These are phyloP conservation scores for Melampsora abietis-canadensis DNA, from an alignment of 1,284 basidiomycete genomes.

Conservation along the genomic window DNA sequence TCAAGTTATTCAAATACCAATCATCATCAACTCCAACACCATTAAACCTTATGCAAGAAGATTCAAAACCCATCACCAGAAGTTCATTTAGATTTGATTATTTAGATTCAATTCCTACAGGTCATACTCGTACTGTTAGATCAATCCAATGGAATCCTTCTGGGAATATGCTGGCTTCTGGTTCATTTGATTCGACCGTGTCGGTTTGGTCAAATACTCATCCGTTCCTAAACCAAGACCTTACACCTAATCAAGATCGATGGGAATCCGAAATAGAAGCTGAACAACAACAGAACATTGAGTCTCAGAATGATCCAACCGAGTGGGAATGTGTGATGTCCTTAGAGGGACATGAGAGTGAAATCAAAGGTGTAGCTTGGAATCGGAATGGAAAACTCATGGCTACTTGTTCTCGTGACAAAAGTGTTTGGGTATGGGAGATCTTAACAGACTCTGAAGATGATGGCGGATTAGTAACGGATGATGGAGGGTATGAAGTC, in stretches of 20 bases:
- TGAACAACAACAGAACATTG: conserved; percentile 54
- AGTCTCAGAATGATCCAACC: conserved; percentile 46
- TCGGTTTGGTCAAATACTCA: conserved; percentile 74
- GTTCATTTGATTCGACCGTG: conserved; percentile 89
- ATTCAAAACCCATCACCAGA: conserved; percentile 47
- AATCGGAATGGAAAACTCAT: conserved; percentile 73
- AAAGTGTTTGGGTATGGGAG: conserved; percentile 99
- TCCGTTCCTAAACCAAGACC: conserved; percentile 48
- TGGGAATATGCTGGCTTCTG: conserved; percentile 83
- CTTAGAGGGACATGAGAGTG: conserved; percentile 93
- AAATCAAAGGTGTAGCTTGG: conserved; percentile 92
- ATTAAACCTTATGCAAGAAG: conserved; percentile 21
- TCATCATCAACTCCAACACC: conserved; percentile 41
- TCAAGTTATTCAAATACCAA: conserved; percentile 46
- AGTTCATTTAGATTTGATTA: conserved; percentile 46
- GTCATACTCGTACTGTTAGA: conserved; percentile 87
- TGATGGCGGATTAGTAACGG: conserved; percentile 61
- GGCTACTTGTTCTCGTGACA: conserved; percentile 90
- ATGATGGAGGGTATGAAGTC: conserved; percentile 80
- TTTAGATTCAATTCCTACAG: conserved; percentile 60
- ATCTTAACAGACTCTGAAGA: conserved; percentile 50
- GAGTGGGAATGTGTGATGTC: conserved; percentile 76
- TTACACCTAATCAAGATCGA: conserved; percentile 53
- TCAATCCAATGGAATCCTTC: conserved; percentile 84
- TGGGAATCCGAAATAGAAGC: conserved; percentile 55